Conservation (phyloP, 1,284 basidiomycete genomes). For the Ustilago loliicola region DNA sequence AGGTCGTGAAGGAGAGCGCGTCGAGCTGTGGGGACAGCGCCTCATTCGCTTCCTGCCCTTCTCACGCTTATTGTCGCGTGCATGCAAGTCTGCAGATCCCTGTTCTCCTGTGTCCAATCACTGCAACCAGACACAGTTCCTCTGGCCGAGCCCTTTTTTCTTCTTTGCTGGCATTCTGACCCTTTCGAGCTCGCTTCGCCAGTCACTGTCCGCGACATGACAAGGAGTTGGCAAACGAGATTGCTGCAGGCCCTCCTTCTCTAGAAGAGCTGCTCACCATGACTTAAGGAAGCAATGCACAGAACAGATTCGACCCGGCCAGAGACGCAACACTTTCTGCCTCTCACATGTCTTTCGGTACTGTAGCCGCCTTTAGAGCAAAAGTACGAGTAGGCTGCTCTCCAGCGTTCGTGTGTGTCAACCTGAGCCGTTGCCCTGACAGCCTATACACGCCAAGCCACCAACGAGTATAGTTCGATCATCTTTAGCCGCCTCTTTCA, state of each 20-base stretch:
- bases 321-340: too few relatives aligned
- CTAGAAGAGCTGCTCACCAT: too few relatives aligned
- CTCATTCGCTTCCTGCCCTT: not conserved
- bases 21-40: conserved; percentile 3
- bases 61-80: conserved; percentile 14
- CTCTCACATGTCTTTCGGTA: too few relatives aligned
- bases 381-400: too few relatives aligned
- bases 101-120: conserved; percentile 1
- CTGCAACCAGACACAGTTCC: too few relatives aligned
- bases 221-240: too few relatives aligned
- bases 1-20: conserved; percentile 11
- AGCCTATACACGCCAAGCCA: conserved; percentile 18
- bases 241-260: not conserved
- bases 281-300: too few relatives aligned
- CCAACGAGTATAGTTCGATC: not conserved
- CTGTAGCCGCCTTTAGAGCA: too few relatives aligned
- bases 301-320: too few relatives aligned
- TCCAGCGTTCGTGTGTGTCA: not conserved
- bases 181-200: not conserved
- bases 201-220: not conserved
- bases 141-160: conserved; percentile 1
- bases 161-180: conserved; percentile 1
- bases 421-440: conserved; percentile 1
- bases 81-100: conserved; percentile 30
- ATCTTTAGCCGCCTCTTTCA: not conserved